Conservation (phyloP, 2,329 filamentous ascomycete species). For the Drechslerella dactyloides region DNA sequence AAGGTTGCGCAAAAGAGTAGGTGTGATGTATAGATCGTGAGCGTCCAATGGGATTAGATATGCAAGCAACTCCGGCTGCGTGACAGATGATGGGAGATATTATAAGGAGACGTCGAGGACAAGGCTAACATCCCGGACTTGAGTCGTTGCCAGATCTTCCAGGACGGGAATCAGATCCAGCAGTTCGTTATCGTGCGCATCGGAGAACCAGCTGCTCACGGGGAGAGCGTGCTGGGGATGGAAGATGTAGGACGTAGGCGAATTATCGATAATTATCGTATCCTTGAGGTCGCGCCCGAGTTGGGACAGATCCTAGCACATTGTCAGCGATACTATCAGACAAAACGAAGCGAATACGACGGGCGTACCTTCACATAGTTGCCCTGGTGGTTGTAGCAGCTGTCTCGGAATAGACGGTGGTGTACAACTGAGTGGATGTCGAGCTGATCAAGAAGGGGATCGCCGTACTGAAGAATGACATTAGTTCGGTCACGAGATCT, state of each 20-base stretch:
- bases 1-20: conserved; percentile 28
- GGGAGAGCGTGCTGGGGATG: conserved; percentile 98
- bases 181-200: conserved; percentile 98
- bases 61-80: conserved; percentile 21
- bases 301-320: conserved; percentile 81
- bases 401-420: conserved; percentile 94
- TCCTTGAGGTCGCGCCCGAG: conserved; percentile 93
- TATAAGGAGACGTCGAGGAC: conserved; percentile 86
- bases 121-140: conserved; percentile 94
- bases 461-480: conserved; percentile 73
- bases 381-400: conserved; percentile 98
- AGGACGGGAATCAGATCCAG: conserved; percentile 97
- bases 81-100: conserved; percentile 23
- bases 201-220: conserved; percentile 99
- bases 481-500: conserved; percentile 46
- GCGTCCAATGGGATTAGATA: conserved; percentile 32
- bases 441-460: conserved; percentile 91
- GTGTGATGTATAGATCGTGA: conserved; percentile 50
- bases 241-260: conserved; percentile 98
- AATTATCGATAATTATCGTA: conserved; percentile 99
- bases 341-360: conserved; percentile 15
- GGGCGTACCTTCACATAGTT: conserved; percentile 85
- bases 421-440: conserved; percentile 98
- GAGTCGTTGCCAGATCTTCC: conserved; percentile 86
- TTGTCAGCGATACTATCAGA: conserved; percentile 4